Base-by-base conservation (phyloP, 2,329 filamentous ascomycete genomes). In the Pseudogymnoascus sp. region DNA sequence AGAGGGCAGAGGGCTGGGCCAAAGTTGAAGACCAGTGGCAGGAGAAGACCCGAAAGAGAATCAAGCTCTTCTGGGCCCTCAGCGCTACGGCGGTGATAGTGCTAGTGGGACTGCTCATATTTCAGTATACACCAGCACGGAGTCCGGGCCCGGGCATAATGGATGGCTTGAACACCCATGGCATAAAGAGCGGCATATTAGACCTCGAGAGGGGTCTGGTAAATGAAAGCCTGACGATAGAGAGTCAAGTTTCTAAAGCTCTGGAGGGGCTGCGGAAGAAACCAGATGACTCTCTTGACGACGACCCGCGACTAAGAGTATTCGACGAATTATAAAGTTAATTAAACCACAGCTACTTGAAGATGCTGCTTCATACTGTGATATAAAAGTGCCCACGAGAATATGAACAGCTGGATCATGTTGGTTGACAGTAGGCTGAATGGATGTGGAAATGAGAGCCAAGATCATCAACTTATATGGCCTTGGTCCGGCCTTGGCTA, bases 1-100 rank as follows among this genome's bases (percentile, higher is more conserved):
- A 79, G 61, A 79, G 83, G 6, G 83, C 92, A 12, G 86, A 89
- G 69, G 76, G 77, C 28, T 89, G 87, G 80, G 86, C 89, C 70
- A 78, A 77, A 61, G 79, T 82, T 1, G 88, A 91, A 72, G 78
- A 76, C 57, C 82, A 85, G 67, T 87, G 86, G 79, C 83, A 89
- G 73, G 84, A 88, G 67, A 83, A 78, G 67, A 88, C 85, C n/a
- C 76, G 84, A 63, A 78, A 76, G 69, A 79, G 85, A 58, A 74
- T 90, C 64, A 83, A 81, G 65, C 78, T 81, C 18, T 74, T 88
- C 54, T 90, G 86, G 85, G 78, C 83, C 38, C 77, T 84, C 64
- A 81, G 80, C 63, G 81, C 75, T 20, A 70, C 77, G 7, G 62
- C 80, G n/a, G 64, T 66, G 16, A 66, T 67, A 34, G 70, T 75